Base-by-base conservation (phyloP, 2,329 filamentous ascomycete genomes). In the Aspergillus arachidicola region DNA sequence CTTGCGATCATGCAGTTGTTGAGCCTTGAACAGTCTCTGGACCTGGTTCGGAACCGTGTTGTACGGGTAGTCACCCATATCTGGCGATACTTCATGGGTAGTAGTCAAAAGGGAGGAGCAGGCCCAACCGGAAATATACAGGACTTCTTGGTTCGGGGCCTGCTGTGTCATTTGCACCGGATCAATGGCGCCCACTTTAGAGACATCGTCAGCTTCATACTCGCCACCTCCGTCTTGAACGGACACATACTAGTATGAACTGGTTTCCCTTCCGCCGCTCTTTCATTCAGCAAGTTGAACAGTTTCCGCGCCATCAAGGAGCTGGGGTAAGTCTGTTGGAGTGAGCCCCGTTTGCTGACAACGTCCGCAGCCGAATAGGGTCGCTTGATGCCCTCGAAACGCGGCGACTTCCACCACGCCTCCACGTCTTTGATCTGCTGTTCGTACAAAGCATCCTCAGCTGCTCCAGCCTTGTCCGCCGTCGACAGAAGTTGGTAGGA, bases 161-260 rank as follows among this genome's bases (percentile, higher is more conserved):
- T 98, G 95, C 79, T 99, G 95, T 56, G 95, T 97, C 95, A 99
- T 98, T 81, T 99, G 95, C 12, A 98, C 89, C n/a, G 95, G 95
- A 75, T 99, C 95, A 79, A 99, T 96, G 64, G 94, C 95, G 71
- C 95, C 95, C 91, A 99, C 92, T 94, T 58, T n/a, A 48, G 23
- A 43, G 21, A 12, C 6, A 26, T 45, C n/a, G 63, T 72, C 60
- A 71, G 66, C 26, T 45, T 56, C 23, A 43, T 23, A 28, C 23
- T 30, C 9, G 10, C 5, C 4, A 14, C 0, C 4, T 4, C 46
- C 36, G 19, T 14, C 10, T 7, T 26, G 21, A 32, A 11, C 14
- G 12, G 26, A 48, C 7, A 72, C 73, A 75, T 82, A 94, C 92
- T 94, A 19, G 95, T 98, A 78, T 98, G 94, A 64, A 98, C 91